phyloP scores from a whole-genome alignment of 1,284 basidiomycete species.

The Sporisorium graminicola region DNA sequence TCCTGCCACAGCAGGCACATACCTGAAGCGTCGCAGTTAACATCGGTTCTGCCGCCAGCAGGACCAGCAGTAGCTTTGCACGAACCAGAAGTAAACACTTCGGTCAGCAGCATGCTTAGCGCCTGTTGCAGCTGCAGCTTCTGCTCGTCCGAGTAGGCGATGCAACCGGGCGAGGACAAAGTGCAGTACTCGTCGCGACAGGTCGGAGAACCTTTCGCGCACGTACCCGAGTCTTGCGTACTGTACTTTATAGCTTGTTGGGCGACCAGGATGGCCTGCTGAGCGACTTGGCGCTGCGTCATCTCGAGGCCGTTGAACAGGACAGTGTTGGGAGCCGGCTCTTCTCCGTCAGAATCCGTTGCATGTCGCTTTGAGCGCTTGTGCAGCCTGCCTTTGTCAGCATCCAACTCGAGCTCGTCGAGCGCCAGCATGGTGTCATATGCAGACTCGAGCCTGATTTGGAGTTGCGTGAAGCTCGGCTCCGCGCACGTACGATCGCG shows the following conservation, averaged over 20 bases:
- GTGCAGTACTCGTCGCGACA: neutral
- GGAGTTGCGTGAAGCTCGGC: neutral
- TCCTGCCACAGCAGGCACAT: neutral
- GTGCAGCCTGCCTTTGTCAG: no score
- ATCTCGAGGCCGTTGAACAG: neutral
- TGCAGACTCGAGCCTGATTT: neutral
- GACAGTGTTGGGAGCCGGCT: neutral
- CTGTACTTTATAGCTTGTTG: neutral
- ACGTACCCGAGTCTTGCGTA: neutral
- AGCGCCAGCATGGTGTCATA: neutral
- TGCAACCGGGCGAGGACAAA: neutral
- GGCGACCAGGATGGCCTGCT: neutral
- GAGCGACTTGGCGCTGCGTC: neutral
- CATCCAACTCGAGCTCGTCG: neutral
- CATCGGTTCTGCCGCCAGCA: neutral
- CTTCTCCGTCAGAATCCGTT: neutral
- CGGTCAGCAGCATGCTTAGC: neutral
- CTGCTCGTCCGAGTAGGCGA: neutral
- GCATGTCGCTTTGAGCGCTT: neutral
- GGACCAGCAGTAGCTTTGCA: neutral
- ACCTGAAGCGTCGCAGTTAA: neutral
- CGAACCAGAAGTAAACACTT: neutral
- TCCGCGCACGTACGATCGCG: neutral
- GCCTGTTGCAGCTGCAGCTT: neutral
- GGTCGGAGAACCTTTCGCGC: neutral